phyloP scores from a whole-genome alignment of 768 basidiomycete genomes.

The Pulveroboletus ravenelii region DNA sequence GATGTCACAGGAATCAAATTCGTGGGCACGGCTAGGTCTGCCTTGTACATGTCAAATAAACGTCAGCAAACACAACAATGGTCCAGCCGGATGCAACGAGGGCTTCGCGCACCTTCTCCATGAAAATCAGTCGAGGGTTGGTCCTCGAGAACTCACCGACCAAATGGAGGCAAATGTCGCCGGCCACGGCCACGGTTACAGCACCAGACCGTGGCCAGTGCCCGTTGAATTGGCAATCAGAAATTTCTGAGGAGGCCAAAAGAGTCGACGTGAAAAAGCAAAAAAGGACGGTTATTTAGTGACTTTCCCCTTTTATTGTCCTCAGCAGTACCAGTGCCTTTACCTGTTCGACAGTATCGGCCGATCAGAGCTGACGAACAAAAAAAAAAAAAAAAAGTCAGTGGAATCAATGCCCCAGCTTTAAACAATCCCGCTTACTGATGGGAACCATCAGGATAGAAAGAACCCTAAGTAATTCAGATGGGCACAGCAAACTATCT shows the following conservation, averaged over 20 bases:
- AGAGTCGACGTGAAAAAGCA: background rate
- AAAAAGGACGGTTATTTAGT: constrained; percentile 1
- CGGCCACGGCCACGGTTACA: background rate
- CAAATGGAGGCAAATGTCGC: background rate
- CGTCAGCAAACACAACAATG: background rate
- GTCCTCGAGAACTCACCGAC: background rate
- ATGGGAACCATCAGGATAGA: constrained; percentile 5
- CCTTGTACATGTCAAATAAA: background rate
- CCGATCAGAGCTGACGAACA: constrained; percentile 6
- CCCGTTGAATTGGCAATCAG: background rate
- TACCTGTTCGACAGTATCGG: background rate
- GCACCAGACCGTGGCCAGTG: background rate
- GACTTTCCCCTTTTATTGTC: background rate
- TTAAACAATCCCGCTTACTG: constrained; percentile 23
- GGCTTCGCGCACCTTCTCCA: constrained; percentile 2
- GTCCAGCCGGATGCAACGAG: background rate
- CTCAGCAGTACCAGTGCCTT: background rate
- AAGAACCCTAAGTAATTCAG: constrained; percentile 11
- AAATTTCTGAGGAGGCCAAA: background rate
- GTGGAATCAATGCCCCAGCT: constrained; percentile 2
- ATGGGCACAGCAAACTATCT: constrained; percentile 21
- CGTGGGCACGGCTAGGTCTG: background rate
- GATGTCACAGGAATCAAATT: constrained; percentile 6
- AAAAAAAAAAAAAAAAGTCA: constrained; percentile 9
- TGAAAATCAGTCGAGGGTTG: too few species aligned